Evolutionary conservation across 805 yeast genomes (phyloP).

Genomic region (Saccharomycopsis sp.): DNA sequence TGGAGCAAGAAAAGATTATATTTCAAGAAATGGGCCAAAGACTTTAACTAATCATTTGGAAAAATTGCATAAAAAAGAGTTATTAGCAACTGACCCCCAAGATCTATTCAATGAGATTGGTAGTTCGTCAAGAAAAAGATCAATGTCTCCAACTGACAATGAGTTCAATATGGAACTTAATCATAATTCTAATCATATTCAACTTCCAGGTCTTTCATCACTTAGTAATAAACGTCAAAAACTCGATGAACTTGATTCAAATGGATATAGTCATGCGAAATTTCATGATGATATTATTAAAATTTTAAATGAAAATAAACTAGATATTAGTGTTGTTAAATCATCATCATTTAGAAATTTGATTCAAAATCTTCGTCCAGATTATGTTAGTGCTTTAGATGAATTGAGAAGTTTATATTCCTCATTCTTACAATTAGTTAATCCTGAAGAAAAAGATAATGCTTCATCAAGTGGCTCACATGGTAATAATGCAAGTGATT

Average conservation of each 20-base stretch:
- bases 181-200: not conserved
- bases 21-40: constrained; percentile 18
- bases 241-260: not conserved
- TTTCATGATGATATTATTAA: constrained; percentile 41
- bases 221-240: not conserved
- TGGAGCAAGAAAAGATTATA: constrained; percentile 5
- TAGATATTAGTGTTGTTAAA: constrained; percentile 36
- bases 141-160: not conserved
- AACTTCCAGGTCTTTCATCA: not conserved
- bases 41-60: constrained; percentile 16
- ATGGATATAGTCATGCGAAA: constrained; percentile 30
- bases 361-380: constrained; percentile 38
- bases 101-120: not conserved
- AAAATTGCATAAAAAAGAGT: constrained; percentile 15
- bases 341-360: constrained; percentile 41
- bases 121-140: not conserved
- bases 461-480: not conserved
- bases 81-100: constrained; percentile 2
- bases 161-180: not conserved
- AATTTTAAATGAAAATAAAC: constrained; percentile 40
- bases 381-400: constrained; percentile 34
- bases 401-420: constrained; percentile 36
- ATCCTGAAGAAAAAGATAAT: constrained; percentile 10
- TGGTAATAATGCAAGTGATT: not conserved
- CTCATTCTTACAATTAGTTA: constrained; percentile 33